Conservation (phyloP, 2,329 filamentous ascomycete genomes). For the Colletotrichum sp. region DNA sequence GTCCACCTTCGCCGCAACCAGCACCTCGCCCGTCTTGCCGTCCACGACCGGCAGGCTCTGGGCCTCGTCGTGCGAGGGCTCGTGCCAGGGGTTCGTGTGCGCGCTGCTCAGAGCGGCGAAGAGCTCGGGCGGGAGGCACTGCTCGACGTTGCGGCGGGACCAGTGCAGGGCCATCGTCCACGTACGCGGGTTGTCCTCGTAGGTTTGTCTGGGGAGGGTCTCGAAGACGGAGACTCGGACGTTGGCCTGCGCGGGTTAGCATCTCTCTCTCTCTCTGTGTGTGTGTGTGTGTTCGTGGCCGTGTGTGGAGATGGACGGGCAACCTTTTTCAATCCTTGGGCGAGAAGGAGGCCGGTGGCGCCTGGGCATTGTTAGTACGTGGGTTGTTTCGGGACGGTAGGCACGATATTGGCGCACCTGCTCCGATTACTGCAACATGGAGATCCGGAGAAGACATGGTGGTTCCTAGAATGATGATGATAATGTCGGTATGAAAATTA, state of each 20-base stretch:
- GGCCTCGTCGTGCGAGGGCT: background rate
- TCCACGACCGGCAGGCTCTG: background rate
- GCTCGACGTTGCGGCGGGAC: background rate
- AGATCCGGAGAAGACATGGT: background rate
- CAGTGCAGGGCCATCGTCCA: background rate
- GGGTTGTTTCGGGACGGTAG: background rate
- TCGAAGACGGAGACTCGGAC: background rate
- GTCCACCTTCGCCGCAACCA: background rate
- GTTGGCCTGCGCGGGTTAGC: background rate
- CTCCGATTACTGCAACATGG: background rate
- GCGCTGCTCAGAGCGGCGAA: background rate
- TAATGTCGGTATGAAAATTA: rapidly evolving
- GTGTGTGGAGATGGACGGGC: background rate
- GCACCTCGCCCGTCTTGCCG: background rate
- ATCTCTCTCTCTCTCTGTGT: too few species aligned
- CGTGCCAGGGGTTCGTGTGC: background rate
- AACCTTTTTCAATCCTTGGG: background rate
- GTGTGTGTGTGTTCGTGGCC: background rate
- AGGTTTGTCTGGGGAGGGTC: background rate
- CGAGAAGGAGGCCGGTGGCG: background rate
- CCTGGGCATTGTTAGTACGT: background rate
- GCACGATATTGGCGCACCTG: background rate
- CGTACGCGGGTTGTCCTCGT: background rate
- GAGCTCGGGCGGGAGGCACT: background rate
- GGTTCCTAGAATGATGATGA: background rate